Conservation (phyloP, 2,329 filamentous ascomycete species). For the Ophiocordyceps camponoti-leonardi region DNA sequence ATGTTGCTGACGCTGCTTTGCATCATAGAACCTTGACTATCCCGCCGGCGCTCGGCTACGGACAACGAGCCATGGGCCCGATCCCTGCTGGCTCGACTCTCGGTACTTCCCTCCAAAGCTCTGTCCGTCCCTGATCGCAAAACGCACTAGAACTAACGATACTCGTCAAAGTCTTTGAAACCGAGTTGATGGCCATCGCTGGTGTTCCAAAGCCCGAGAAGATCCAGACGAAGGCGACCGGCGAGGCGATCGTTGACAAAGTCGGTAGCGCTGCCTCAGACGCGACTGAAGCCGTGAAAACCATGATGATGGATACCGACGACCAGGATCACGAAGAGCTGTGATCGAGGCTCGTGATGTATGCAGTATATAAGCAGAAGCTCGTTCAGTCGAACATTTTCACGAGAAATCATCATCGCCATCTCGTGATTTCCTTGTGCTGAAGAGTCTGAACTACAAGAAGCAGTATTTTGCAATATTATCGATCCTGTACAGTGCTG, state of each 20-base stretch:
- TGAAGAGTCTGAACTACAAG: too few relatives aligned
- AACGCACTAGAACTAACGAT: not conserved
- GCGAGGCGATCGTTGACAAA: conserved; percentile 8
- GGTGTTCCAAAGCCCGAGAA: conserved; percentile 39
- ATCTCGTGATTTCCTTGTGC: too few relatives aligned
- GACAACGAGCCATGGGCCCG: conserved; percentile 55
- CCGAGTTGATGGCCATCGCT: conserved; percentile 69
- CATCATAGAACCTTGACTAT: conserved; percentile 57
- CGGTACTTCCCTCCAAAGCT: conserved; percentile 22
- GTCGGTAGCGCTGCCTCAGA: conserved; percentile 6
- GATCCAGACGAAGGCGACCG: conserved; percentile 10
- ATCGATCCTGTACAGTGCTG: too few relatives aligned
- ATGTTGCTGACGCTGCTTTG: not conserved
- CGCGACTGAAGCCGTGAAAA: conserved; percentile 23
- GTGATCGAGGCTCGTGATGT: conserved; percentile 15
- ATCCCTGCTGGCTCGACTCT: conserved; percentile 72
- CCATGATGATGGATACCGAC: conserved; percentile 34
- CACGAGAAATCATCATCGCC: too few relatives aligned
- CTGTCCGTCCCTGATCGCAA: not conserved
- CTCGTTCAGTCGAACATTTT: too few relatives aligned
- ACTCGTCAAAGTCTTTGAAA: conserved; percentile 59
- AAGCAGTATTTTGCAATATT: too few relatives aligned
- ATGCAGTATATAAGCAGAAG: not conserved
- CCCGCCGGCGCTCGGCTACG: conserved; percentile 74
- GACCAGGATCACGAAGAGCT: conserved; percentile 46